phyloP scores from a whole-genome alignment of 305 asterid genomes.

The Fraxinus velutina region DNA sequence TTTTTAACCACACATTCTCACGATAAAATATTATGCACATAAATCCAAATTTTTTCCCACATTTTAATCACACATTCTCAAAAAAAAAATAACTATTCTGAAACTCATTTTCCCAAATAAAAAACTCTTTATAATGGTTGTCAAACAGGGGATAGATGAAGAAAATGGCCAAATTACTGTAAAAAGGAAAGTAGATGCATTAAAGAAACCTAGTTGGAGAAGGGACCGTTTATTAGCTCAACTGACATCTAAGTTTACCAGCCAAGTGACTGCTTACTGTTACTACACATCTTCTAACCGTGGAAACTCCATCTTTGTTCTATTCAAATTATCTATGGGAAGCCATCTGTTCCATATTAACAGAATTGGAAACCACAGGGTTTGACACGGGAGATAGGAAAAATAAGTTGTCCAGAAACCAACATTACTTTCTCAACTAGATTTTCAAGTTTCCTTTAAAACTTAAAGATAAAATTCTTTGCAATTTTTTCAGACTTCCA shows the following conservation, averaged over 20 bases:
- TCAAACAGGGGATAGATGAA: not conserved
- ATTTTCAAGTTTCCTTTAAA: not conserved
- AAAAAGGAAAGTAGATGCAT: not conserved
- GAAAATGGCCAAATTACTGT: not conserved
- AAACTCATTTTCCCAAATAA: not conserved
- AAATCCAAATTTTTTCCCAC: not conserved
- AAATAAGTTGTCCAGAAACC: not conserved
- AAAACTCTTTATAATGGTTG: not conserved
- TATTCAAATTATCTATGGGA: not conserved
- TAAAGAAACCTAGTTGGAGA: not conserved
- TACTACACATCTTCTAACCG: not conserved
- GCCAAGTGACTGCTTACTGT: not conserved
- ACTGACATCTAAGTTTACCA: conserved; percentile 9
- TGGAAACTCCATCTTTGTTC: not conserved
- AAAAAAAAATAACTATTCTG: not conserved
- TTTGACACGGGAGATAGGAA: not conserved
- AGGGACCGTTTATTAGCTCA: not conserved
- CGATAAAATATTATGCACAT: not conserved
- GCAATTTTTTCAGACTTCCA: not conserved
- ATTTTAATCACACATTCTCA: not conserved
- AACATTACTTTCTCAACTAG: not conserved
- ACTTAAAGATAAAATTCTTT: not conserved
- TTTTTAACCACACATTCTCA: not conserved
- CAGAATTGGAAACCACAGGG: not conserved
- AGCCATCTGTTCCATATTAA: not conserved